Conservation (phyloP, 2,329 filamentous ascomycete genomes). For the Calonectria pauciramosa region DNA sequence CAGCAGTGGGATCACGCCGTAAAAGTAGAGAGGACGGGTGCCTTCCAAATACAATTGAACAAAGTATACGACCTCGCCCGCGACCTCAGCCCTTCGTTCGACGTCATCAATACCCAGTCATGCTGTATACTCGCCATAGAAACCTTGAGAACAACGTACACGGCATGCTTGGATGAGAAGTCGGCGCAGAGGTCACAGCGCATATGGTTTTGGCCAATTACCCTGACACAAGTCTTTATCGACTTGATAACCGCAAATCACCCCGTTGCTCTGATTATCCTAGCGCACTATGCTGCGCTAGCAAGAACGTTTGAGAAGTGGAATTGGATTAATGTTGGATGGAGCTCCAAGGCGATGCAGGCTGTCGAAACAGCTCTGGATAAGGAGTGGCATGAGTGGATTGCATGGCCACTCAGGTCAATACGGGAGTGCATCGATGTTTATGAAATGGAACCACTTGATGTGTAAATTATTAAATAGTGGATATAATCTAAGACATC, state of each 20-base stretch:
- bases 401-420: constrained; percentile 29
- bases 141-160: constrained; percentile 22
- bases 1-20: background rate
- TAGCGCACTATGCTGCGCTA: constrained; percentile 31
- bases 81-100: constrained; percentile 24
- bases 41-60: constrained; percentile 32
- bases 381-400: constrained; percentile 29
- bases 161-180: background rate
- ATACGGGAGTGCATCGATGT: constrained; percentile 27
- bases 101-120: constrained; percentile 31
- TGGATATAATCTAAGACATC: background rate
- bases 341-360: constrained; percentile 24
- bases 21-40: constrained; percentile 7
- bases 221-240: constrained; percentile 29
- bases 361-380: constrained; percentile 22
- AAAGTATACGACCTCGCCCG: constrained; percentile 22
- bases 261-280: constrained; percentile 29
- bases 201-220: constrained; percentile 35
- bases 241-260: constrained; percentile 31
- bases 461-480: background rate
- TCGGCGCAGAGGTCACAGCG: background rate
- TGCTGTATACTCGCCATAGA: constrained; percentile 32
- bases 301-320: constrained; percentile 29
- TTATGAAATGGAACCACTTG: constrained; percentile 22
- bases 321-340: constrained; percentile 30